Evolutionary conservation across 2,329 filamentous ascomycete genomes (phyloP), one percentile per base, ranked within the genome.

Genomic region (Cordyceps militaris): DNA sequence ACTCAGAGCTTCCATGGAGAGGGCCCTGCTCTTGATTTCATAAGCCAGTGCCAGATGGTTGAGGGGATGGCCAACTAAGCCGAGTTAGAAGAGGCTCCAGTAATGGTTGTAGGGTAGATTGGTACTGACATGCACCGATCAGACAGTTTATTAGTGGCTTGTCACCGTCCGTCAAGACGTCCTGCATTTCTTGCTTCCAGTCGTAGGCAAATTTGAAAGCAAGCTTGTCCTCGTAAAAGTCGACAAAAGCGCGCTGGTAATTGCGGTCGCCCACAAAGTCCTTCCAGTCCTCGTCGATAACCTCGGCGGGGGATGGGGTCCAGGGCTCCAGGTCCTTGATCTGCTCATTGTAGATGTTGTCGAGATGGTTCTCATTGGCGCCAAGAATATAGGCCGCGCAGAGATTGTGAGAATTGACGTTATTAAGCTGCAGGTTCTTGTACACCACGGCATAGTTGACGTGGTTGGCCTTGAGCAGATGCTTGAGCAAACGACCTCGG

Each of bases 31-130:
- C 61, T 89, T 83, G 65, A 97, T 79, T 74, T 99, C 93, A 67
- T 88, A 93, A 10, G 91, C 94, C 69, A 96, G 97, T n/a, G 85
- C 92, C 2, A 99, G 80, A 66, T 97, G 94, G 59, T 97, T 94
- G n/a, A 97, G 77, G 1, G 93, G 89, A 66, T 97, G 90, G 19
- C 88, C 93, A 60, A 96, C 89, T 93, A 60, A 21, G 57, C 10
- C 13, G 28, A 13, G 14, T 44, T 30, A 58, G 52, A 38, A 16
- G 19, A 30, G 13, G 26, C 7, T 21, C 19, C 2, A 5, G 4
- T 46, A 3, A 11, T 10, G 26, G 28, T 40, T 40, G 19, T 11
- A 30, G 24, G 10, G 43, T 42, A 40, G 8, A 5, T 21, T 10
- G 9, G 38, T 24, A 74, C 88, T 58, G 82, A 94, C 90, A 80